These are phyloP conservation scores for Ogataea minuta DNA, from an alignment of 805 yeast species.

Conservation along the genomic window DNA sequence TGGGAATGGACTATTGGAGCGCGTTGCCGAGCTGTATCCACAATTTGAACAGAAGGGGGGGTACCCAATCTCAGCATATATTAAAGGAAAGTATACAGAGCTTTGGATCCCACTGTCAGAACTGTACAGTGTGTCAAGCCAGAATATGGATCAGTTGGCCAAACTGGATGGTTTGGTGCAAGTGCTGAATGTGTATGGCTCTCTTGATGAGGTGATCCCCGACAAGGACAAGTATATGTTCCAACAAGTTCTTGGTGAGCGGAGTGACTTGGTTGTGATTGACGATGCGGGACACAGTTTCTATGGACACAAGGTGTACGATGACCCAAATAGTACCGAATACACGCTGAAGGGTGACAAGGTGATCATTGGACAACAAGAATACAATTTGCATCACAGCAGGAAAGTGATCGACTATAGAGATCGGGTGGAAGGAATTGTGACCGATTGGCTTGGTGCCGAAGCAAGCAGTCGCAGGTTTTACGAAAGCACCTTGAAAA, in stretches of 20 bases:
- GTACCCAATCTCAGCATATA: conserved; percentile 38
- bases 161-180: conserved; percentile 45
- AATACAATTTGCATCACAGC: conserved; percentile 33
- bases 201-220: conserved; percentile 65
- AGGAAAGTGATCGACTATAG: conserved; percentile 54
- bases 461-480: conserved; percentile 53
- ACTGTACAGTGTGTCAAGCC: conserved; percentile 45
- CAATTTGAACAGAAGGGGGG: conserved; percentile 43
- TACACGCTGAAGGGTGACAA: conserved; percentile 18
- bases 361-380: conserved; percentile 7
- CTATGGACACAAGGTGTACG: conserved; percentile 49
- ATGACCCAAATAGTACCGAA: conserved; percentile 14
- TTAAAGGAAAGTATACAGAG: conserved; percentile 46
- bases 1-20: conserved; percentile 44
- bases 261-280: conserved; percentile 58
- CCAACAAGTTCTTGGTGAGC: conserved; percentile 54
- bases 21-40: conserved; percentile 35
- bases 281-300: conserved; percentile 80
- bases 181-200: conserved; percentile 70
- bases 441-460: conserved; percentile 46
- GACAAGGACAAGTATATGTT: conserved; percentile 56
- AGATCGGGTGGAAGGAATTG: conserved; percentile 45
- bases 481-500: conserved; percentile 32
- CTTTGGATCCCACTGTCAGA: conserved; percentile 50
- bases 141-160: conserved; percentile 43